phyloP scores from a whole-genome alignment of 1,139 yeast species.

The Magnusiomyces fungicola region DNA sequence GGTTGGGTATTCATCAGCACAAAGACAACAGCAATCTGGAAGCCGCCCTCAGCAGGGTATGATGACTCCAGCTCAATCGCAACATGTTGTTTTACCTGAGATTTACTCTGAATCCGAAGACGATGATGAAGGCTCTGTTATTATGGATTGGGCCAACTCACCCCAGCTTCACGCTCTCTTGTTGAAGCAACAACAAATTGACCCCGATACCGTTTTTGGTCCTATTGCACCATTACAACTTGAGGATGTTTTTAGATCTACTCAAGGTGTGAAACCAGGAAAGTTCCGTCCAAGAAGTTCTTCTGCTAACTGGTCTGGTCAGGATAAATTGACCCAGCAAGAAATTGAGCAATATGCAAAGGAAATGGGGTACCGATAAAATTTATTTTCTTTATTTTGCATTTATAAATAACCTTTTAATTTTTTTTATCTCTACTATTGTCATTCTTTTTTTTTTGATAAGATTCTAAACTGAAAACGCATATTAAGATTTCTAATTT shows the following conservation, averaged over 20 bases:
- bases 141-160: conserved; percentile 68
- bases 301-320: conserved; percentile 47
- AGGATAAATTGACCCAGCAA: conserved; percentile 39
- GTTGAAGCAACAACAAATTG: conserved; percentile 49
- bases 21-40: too few relatives aligned
- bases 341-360: conserved; percentile 47
- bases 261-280: conserved; percentile 34
- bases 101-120: conserved; percentile 52
- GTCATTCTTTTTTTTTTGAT: too few relatives aligned
- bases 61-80: conserved; percentile 14
- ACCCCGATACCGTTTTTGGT: conserved; percentile 74
- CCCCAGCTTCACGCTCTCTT: conserved; percentile 51
- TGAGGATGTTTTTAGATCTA: conserved; percentile 56
- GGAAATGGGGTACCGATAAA: conserved; percentile 45
- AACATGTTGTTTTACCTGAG: conserved; percentile 36
- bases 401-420: too few relatives aligned
- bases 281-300: conserved; percentile 50
- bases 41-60: too few relatives aligned
- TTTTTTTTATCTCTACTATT: too few relatives aligned
- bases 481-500: too few relatives aligned
- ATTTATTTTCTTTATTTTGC: too few relatives aligned
- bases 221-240: conserved; percentile 62
- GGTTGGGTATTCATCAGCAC: too few relatives aligned
- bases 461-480: too few relatives aligned
- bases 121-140: conserved; percentile 43